Evolutionary conservation across 441 rosid species (phyloP).

Genomic region (Gossypium schwendimanii): DNA sequence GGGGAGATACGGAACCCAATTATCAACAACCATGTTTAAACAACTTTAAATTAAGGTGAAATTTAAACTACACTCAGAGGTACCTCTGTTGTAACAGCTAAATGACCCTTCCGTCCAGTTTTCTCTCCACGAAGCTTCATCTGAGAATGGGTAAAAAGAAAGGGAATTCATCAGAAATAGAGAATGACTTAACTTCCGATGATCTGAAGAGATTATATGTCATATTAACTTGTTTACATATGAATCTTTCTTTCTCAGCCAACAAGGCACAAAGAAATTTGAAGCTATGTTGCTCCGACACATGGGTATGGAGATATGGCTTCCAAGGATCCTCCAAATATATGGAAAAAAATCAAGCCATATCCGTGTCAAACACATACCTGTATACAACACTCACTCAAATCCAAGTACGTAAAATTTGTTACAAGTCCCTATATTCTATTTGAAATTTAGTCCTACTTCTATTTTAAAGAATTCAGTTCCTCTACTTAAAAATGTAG

Average conservation of each 20-base stretch:
- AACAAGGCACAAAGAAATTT: background rate
- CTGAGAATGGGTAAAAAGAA: conserved; percentile 26
- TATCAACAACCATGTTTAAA: background rate
- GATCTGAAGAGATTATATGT: background rate
- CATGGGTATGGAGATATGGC: background rate
- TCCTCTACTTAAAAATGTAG: too few relatives aligned
- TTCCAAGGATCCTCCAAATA: background rate
- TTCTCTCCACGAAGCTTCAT: conserved; percentile 89
- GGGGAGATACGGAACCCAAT: background rate
- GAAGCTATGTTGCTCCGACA: background rate
- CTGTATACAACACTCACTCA: background rate
- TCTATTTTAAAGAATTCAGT: too few relatives aligned
- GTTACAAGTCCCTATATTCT: too few relatives aligned
- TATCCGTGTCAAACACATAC: background rate
- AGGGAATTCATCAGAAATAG: conserved; percentile 10
- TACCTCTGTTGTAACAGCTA: conserved; percentile 91
- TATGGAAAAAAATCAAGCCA: background rate
- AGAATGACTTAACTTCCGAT: background rate
- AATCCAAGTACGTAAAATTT: background rate
- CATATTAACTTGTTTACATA: too few relatives aligned
- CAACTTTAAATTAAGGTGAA: background rate
- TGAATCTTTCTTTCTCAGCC: too few relatives aligned
- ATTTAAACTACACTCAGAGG: background rate
- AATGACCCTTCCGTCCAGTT: conserved; percentile 92
- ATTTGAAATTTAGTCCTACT: too few relatives aligned